Base-by-base conservation (phyloP, 345 rosid species). In the Brassica juncea region DNA sequence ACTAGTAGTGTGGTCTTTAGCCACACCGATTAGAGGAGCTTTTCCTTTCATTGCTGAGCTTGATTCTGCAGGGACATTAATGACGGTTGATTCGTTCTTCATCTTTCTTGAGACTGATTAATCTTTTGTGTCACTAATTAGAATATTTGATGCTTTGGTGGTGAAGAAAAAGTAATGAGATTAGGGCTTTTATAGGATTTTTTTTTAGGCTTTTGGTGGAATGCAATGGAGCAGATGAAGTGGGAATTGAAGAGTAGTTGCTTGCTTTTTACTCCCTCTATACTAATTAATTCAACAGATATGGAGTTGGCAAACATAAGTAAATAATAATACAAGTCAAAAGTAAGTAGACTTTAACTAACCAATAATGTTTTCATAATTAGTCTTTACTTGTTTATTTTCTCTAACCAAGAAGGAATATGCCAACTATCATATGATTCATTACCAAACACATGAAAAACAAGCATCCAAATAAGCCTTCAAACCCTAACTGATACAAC, bases 1-100 rank as follows among this genome's bases (percentile, higher is more conserved):
- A 55, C 27, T 19, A 16, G 39, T 15, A 30, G 72, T 59, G 23
- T 78, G 72, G 27, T 39, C 72, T 71, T 32, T 78, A 34, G 75
- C 76, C 3, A 69, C 39, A 25, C 80, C 81, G 30, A 81, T 66
- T 19, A 81, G 23, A 58, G 84, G 74, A 44, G 84, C 81, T 67
- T 81, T 81, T 2, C 84, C 84, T 81, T 81, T 81, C 68, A 60
- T 75, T 9, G 77, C 81, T 66, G 84, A 58, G 81, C 84, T 76
- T 5, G 84, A 77, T 19, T 81, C 84, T 49, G 81, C 73, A 11
- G 70, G 78, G 27, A 81, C 81, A 71, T 81, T 77, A 35, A 81
- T 81, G 70, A 15, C 16, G 65, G 81, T 72, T 0, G 81, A 32
- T 23, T 81, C 84, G 42, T 16, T 72, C 47, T 81, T 76, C 84